Evolutionary conservation across 169 alveolate species (phyloP).

Genomic region (Plasmodium fragile): DNA sequence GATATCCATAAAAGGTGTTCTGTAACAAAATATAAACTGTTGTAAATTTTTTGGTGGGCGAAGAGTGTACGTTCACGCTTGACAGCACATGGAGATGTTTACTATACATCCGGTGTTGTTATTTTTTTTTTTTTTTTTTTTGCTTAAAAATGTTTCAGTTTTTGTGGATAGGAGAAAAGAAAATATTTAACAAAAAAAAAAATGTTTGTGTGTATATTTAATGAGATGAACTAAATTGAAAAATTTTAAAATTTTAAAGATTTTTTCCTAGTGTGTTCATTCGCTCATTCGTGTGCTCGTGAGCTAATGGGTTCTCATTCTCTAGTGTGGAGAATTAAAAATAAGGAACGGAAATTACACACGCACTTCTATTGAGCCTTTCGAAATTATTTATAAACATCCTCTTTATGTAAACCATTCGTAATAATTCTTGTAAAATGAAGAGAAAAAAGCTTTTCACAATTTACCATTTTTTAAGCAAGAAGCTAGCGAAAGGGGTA

Average conservation of each 20-base stretch:
- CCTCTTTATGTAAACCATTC: conserved; percentile 13
- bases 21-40: not conserved
- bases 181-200: not conserved
- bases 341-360: conserved; percentile 28
- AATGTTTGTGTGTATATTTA: not conserved
- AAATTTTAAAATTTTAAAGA: not conserved
- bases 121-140: not conserved
- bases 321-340: conserved; percentile 25
- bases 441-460: conserved; percentile 10
- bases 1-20: not conserved
- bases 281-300: not conserved
- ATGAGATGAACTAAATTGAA: not conserved
- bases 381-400: not conserved
- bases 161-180: not conserved
- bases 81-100: not conserved
- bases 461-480: not conserved
- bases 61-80: not conserved
- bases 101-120: not conserved
- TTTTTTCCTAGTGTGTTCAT: not conserved
- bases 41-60: not conserved
- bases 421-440: not conserved
- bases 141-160: not conserved
- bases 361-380: conserved; percentile 9
- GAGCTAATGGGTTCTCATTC: not conserved
- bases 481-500: not conserved